phyloP scores from a whole-genome alignment of 176 grass and related monocot genomes.

The maize (Zea mays) region Zm-B73-REFERENCE-NAM-5.0 NC_050102.1:136999501-137000000 shows the following conservation, averaged over 20 bases:
- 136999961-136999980: too few species aligned
- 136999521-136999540: background rate
- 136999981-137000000: too few species aligned
- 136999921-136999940: too few species aligned
- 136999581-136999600: background rate
- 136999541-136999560: background rate
- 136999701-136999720: background rate
- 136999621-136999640: background rate
- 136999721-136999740: background rate
- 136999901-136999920: too few species aligned
- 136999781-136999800: background rate
- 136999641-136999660: conserved; percentile 7
- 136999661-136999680: background rate
- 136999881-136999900: too few species aligned
- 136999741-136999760: background rate
- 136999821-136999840: background rate
- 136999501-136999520: background rate
- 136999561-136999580: background rate
- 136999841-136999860: background rate
- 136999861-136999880: too few species aligned
- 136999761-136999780: background rate
- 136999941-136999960: too few species aligned
- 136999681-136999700: background rate
- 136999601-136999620: background rate
- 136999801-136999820: background rate